Conservation (phyloP, 148 eudicot species). For the Amaranthus hypochondriacus region DNA sequence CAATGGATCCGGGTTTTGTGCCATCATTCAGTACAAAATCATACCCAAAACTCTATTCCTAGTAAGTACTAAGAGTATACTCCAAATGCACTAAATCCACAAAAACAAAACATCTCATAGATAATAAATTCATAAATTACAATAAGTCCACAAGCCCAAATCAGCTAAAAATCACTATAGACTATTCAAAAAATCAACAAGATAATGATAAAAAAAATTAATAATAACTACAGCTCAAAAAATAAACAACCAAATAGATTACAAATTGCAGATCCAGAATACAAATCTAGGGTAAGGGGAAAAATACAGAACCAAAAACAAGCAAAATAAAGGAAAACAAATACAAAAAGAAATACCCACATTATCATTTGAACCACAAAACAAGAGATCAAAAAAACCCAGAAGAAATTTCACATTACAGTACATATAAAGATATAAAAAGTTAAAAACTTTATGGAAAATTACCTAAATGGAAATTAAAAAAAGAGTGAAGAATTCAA, state of each 20-base stretch:
- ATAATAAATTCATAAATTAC: background rate
- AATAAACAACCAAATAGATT: slow-evolving; percentile 2
- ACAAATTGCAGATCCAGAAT: slow-evolving; percentile 32
- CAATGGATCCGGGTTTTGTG: background rate
- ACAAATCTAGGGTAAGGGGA: slow-evolving; percentile 23
- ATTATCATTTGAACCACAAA: slow-evolving; percentile 26
- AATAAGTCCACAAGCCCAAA: slow-evolving; percentile 9
- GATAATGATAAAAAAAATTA: slow-evolving; percentile 9
- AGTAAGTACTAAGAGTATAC: background rate
- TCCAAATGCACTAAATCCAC: slow-evolving; percentile 13
- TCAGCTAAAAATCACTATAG: slow-evolving; percentile 1
- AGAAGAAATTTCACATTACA: slow-evolving; percentile 15
- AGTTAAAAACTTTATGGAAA: background rate
- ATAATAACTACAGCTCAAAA: background rate
- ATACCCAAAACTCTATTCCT: background rate
- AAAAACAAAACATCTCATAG: slow-evolving; percentile 8
- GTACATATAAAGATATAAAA: slow-evolving; percentile 1
- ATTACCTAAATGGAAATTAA: slow-evolving; percentile 22
- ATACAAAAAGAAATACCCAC: slow-evolving; percentile 32
- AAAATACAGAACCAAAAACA: slow-evolving; percentile 18
- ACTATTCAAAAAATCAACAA: slow-evolving; percentile 6
- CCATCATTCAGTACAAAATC: background rate
- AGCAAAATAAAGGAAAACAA: slow-evolving; percentile 14
- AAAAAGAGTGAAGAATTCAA: slow-evolving; percentile 25
- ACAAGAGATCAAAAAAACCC: slow-evolving; percentile 23